Evolutionary conservation across 331 rosid species (phyloP).

Genomic region (Arachis monticola): DNA sequence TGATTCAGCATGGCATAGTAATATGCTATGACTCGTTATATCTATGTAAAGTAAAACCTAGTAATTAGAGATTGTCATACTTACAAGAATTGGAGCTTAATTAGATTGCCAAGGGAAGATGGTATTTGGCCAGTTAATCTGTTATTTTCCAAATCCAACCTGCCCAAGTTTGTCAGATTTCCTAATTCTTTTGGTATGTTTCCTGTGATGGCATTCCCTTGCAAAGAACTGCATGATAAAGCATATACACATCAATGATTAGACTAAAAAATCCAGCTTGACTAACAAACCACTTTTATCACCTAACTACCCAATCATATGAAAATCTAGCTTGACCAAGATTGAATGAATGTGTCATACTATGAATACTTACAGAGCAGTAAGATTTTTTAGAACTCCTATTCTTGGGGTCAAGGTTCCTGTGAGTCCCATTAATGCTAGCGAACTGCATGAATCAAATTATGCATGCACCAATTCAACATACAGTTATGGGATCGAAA

Average conservation of each 20-base stretch:
- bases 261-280: background rate
- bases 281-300: slow-evolving; percentile 18
- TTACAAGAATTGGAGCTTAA: slow-evolving; percentile 81
- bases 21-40: slow-evolving; percentile 25
- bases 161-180: slow-evolving; percentile 62
- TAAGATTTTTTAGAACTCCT: slow-evolving; percentile 60
- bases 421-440: slow-evolving; percentile 71
- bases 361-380: slow-evolving; percentile 66
- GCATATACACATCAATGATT: slow-evolving; percentile 31
- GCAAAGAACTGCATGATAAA: slow-evolving; percentile 67
- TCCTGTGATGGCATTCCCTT: slow-evolving; percentile 80
- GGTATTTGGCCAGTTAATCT: slow-evolving; percentile 83
- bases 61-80: slow-evolving; percentile 41
- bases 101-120: slow-evolving; percentile 74
- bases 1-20: slow-evolving; percentile 34
- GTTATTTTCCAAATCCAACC: slow-evolving; percentile 78
- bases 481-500: slow-evolving; percentile 11
- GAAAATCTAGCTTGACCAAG: too few relatives aligned
- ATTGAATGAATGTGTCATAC: too few relatives aligned
- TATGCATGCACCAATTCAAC: slow-evolving; percentile 7
- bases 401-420: slow-evolving; percentile 74
- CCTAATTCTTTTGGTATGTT: slow-evolving; percentile 77
- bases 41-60: slow-evolving; percentile 36
- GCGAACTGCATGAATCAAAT: slow-evolving; percentile 62
- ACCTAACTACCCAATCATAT: background rate